A percentile compares a stretch with the other conserved stretches of the same genome.
phyloP scores from a whole-genome alignment of 495 filamentous ascomycete species.

The Aspergillus carlsbadensis region DNA sequence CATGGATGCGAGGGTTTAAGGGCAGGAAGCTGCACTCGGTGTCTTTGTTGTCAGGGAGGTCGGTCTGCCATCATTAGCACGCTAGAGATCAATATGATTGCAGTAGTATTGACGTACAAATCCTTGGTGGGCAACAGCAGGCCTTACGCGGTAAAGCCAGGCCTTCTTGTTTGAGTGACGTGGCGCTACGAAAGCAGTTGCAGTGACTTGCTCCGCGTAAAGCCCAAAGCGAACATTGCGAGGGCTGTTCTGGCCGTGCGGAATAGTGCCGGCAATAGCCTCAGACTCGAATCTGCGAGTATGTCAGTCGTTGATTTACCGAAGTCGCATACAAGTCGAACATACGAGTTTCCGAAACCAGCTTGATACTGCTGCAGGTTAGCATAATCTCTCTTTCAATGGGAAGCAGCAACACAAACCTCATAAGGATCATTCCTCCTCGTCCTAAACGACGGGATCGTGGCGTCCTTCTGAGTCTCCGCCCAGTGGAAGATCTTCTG shows the following conservation, averaged over 20 bases:
- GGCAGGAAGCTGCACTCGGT: slow-evolving; percentile 49
- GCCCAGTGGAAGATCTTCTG: slow-evolving; percentile 60
- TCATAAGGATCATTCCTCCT: slow-evolving; percentile 54
- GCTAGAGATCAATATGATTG: not conserved
- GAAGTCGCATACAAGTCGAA: slow-evolving; percentile 16
- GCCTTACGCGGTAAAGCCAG: slow-evolving; percentile 48
- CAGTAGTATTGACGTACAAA: slow-evolving; percentile 35
- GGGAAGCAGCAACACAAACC: slow-evolving; percentile 25
- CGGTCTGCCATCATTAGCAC: slow-evolving; percentile 33
- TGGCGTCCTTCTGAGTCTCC: slow-evolving; percentile 53
- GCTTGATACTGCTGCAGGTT: slow-evolving; percentile 46
- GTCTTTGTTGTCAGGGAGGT: slow-evolving; percentile 45
- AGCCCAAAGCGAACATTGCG: slow-evolving; percentile 47
- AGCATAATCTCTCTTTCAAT: slow-evolving; percentile 4
- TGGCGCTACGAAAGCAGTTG: slow-evolving; percentile 47
- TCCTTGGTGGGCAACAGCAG: slow-evolving; percentile 51
- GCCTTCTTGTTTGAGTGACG: slow-evolving; percentile 49
- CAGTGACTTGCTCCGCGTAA: slow-evolving; percentile 49
- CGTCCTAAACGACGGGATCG: slow-evolving; percentile 46
- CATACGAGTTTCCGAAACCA: slow-evolving; percentile 54
- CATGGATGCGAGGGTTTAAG: slow-evolving; percentile 54
- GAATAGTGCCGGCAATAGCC: slow-evolving; percentile 50
- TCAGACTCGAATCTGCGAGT: slow-evolving; percentile 41
- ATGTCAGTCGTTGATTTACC: slow-evolving; percentile 29
- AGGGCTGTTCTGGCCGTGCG: slow-evolving; percentile 48